Percentiles rank a stretch among this genome's conserved stretches.
Evolutionary conservation across 768 basidiomycete species (phyloP).

Genomic region (Porpolomopsis calyptriformis): DNA sequence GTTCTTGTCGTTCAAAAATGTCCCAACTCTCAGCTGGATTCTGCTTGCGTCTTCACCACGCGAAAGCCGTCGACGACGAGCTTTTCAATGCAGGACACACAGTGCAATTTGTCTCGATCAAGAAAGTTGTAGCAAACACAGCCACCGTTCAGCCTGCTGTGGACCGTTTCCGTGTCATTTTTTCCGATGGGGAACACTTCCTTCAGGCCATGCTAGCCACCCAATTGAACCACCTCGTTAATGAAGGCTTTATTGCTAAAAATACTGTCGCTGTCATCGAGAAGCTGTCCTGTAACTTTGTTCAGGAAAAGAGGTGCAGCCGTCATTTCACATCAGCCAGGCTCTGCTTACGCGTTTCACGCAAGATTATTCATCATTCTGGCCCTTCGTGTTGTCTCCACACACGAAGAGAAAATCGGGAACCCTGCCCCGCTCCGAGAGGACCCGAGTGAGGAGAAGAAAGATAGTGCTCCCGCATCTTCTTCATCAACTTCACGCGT

Average conservation of each 20-base stretch:
- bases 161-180: slow-evolving; percentile 69
- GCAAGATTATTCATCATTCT: slow-evolving; percentile 76
- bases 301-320: slow-evolving; percentile 82
- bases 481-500: slow-evolving; percentile 15
- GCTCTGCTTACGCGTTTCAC: slow-evolving; percentile 5
- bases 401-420: slow-evolving; percentile 63
- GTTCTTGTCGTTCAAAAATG: slow-evolving; percentile 21
- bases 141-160: slow-evolving; percentile 17
- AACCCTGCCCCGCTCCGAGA: slow-evolving; percentile 25
- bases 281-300: slow-evolving; percentile 69
- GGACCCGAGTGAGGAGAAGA: slow-evolving; percentile 17
- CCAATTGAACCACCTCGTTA: slow-evolving; percentile 69
- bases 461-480: slow-evolving; percentile 19
- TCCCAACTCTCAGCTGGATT: slow-evolving; percentile 46
- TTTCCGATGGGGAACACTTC: slow-evolving; percentile 83
- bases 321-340: slow-evolving; percentile 16
- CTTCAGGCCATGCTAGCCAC: slow-evolving; percentile 94
- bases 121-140: slow-evolving; percentile 47
- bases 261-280: slow-evolving; percentile 61
- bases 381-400: slow-evolving; percentile 44
- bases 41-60: slow-evolving; percentile 37
- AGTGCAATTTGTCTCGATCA: slow-evolving; percentile 77
- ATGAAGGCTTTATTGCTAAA: slow-evolving; percentile 50
- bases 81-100: slow-evolving; percentile 38
- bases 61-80: slow-evolving; percentile 32